A percentile compares a stretch with the other conserved stretches of the same genome.
phyloP scores from a whole-genome alignment of 2,329 filamentous ascomycete genomes.

The Cladophialophora immunda region DNA sequence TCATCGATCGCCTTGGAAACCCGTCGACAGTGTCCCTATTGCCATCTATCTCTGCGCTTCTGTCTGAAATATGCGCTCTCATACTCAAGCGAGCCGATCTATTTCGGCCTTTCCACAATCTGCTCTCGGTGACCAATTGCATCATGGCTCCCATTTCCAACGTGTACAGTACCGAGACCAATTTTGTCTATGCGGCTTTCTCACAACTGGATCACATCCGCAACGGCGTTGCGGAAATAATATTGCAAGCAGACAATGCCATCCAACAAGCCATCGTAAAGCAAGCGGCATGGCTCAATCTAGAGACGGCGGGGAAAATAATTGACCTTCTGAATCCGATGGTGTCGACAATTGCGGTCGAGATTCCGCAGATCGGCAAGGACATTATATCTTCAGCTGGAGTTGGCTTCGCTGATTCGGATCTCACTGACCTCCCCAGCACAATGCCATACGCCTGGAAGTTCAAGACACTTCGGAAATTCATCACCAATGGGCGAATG shows the following conservation, averaged over 20 bases:
- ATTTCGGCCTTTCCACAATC: slow-evolving; percentile 29
- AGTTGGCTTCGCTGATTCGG: slow-evolving; percentile 34
- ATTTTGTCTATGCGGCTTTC: slow-evolving; percentile 21
- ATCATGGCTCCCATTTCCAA: slow-evolving; percentile 34
- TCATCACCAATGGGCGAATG: slow-evolving; percentile 87
- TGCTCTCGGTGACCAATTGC: slow-evolving; percentile 33
- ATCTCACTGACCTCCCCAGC: slow-evolving; percentile 43
- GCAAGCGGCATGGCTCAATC: slow-evolving; percentile 53
- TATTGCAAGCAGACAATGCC: slow-evolving; percentile 45
- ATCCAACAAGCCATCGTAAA: slow-evolving; percentile 53
- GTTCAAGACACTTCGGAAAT: slow-evolving; percentile 72
- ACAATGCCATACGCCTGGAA: slow-evolving; percentile 68
- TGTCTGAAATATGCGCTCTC: slow-evolving; percentile 27
- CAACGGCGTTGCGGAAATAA: slow-evolving; percentile 28
- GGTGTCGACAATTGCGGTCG: slow-evolving; percentile 45
- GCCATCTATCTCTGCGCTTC: slow-evolving; percentile 27
- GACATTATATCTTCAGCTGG: slow-evolving; percentile 47
- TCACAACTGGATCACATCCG: slow-evolving; percentile 34
- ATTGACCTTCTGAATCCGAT: slow-evolving; percentile 46
- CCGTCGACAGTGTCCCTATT: slow-evolving; percentile 20
- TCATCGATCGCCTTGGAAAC: slow-evolving; percentile 31
- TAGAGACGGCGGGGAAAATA: slow-evolving; percentile 51
- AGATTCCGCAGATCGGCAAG: slow-evolving; percentile 46
- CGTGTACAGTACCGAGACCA: slow-evolving; percentile 14
- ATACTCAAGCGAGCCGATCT: slow-evolving; percentile 31